Percentiles rank a stretch among this genome's conserved stretches.
Evolutionary conservation across 2,329 filamentous ascomycete species (phyloP).

Genomic region (Microcyclosporella mali): DNA sequence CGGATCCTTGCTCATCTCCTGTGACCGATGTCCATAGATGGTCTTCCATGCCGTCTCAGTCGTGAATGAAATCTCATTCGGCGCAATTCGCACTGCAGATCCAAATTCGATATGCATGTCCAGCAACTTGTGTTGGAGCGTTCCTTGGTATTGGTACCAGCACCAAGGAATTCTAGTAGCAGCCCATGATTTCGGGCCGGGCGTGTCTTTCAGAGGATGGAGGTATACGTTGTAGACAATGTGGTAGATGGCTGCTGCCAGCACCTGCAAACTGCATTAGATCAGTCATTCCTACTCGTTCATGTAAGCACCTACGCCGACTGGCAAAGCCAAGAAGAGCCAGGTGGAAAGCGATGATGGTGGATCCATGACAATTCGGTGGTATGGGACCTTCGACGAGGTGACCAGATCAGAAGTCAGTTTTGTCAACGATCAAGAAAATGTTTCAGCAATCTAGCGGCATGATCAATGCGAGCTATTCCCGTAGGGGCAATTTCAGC

Average conservation of each 20-base stretch:
- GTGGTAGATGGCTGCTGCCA: background rate
- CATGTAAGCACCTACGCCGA: too few relatives aligned
- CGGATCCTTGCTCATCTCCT: constrained; percentile 1
- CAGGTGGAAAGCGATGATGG: too few relatives aligned
- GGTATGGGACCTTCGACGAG: too few relatives aligned
- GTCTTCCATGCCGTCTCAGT: constrained; percentile 37
- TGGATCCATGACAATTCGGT: too few relatives aligned
- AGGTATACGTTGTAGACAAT: constrained; percentile 18
- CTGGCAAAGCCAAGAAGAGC: too few relatives aligned
- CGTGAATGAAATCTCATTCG: constrained; percentile 33
- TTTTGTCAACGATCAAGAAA: too few relatives aligned
- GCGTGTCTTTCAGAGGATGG: constrained; percentile 37
- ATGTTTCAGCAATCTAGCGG: too few relatives aligned
- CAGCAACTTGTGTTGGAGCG: constrained; percentile 2
- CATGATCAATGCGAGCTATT: too few relatives aligned
- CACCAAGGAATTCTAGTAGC: constrained; percentile 13
- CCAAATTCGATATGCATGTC: constrained; percentile 31
- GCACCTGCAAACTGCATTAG: too few relatives aligned
- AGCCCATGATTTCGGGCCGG: constrained; percentile 32
- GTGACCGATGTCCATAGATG: constrained; percentile 27
- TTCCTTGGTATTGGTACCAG: constrained; percentile 3
- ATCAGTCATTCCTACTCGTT: too few relatives aligned
- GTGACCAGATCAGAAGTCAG: too few relatives aligned
- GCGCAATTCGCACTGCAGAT: constrained; percentile 24
- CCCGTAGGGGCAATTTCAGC: too few relatives aligned